Percentiles rank a stretch among this genome's conserved stretches.
These are phyloP conservation scores for Pulveroboletus sp. DNA, from an alignment of 768 basidiomycete genomes.

Conservation along the genomic window DNA sequence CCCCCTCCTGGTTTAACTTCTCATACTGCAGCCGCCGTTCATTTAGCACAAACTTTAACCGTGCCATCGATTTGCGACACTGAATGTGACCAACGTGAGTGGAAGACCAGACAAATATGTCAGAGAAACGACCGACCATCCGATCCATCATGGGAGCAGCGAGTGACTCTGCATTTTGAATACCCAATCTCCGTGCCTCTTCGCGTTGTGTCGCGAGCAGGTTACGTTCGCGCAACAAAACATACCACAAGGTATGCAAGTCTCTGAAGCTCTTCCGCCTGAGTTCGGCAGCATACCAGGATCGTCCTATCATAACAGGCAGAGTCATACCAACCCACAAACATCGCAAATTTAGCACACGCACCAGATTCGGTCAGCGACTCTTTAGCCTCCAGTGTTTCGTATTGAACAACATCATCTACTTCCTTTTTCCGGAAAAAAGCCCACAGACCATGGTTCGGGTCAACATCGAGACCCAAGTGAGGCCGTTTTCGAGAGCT, in stretches of 20 bases:
- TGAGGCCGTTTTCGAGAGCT: constrained; percentile 41
- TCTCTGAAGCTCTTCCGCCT: constrained; percentile 90
- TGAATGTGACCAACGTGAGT: constrained; percentile 30
- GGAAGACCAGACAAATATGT: not conserved
- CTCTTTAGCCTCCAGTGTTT: constrained; percentile 40
- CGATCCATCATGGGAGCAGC: constrained; percentile 36
- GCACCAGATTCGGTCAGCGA: constrained; percentile 36
- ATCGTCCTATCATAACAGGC: constrained; percentile 58
- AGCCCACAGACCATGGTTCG: constrained; percentile 72
- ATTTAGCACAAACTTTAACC: constrained; percentile 89
- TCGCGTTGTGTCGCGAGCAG: constrained; percentile 84
- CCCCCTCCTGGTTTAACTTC: constrained; percentile 22
- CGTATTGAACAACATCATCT: constrained; percentile 52
- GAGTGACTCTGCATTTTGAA: constrained; percentile 29
- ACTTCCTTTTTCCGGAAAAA: constrained; percentile 67
- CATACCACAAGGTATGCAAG: constrained; percentile 93
- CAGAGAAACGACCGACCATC: constrained; percentile 37
- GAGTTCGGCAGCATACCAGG: constrained; percentile 86
- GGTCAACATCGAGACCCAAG: constrained; percentile 41
- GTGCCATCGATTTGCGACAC: constrained; percentile 96
- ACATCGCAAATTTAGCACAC: constrained; percentile 6
- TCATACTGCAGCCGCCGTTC: constrained; percentile 86
- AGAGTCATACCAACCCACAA: constrained; percentile 1
- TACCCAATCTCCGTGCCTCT: constrained; percentile 65
- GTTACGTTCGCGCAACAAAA: constrained; percentile 85